Percentiles rank a stretch among this genome's conserved stretches.
Conservation (phyloP, 352 stramenopile species). For the Phytophthora crassamura region DNA sequence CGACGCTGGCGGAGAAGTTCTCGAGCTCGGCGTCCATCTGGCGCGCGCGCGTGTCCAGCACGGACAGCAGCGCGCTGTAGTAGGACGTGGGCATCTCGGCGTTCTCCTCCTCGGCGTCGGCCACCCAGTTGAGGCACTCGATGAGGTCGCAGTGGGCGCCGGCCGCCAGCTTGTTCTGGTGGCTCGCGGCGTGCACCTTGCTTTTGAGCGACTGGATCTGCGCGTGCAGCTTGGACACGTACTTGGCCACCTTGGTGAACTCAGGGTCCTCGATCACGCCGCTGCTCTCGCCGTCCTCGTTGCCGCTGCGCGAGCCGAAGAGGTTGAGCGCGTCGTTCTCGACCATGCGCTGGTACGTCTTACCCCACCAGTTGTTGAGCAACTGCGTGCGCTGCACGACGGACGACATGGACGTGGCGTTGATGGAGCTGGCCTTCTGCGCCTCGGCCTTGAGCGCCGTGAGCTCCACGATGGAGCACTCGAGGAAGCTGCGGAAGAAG, state of each 20-base stretch:
- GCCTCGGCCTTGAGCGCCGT: constrained; percentile 68
- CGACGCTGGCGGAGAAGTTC: constrained; percentile 62
- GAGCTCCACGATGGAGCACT: constrained; percentile 79
- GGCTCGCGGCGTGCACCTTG: constrained; percentile 63
- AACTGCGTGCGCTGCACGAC: constrained; percentile 73
- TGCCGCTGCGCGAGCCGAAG: constrained; percentile 54
- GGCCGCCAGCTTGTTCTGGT: constrained; percentile 75
- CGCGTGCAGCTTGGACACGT: constrained; percentile 67
- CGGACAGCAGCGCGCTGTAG: constrained; percentile 63
- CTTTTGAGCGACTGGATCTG: constrained; percentile 71
- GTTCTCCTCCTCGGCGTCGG: constrained; percentile 73
- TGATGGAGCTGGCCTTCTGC: constrained; percentile 28
- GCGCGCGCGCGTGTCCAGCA: constrained; percentile 78
- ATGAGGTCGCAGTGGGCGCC: constrained; percentile 88
- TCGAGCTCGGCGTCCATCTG: constrained; percentile 81
- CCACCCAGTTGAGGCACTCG: constrained; percentile 70
- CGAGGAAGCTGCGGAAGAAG: constrained; percentile 77
- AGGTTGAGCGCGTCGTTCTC: constrained; percentile 80
- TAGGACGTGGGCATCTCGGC: constrained; percentile 67
- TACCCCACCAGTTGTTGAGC: constrained; percentile 85
- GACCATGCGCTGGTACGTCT: constrained; percentile 81
- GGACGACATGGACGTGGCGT: constrained; percentile 45
- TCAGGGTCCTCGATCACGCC: constrained; percentile 75
- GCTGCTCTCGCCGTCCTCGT: constrained; percentile 31
- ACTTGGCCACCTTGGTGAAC: constrained; percentile 71